A percentile compares a stretch with the other conserved stretches of the same genome.
Evolutionary conservation across 257 asterid species (phyloP).

Genomic region (Solanum virginianum): DNA sequence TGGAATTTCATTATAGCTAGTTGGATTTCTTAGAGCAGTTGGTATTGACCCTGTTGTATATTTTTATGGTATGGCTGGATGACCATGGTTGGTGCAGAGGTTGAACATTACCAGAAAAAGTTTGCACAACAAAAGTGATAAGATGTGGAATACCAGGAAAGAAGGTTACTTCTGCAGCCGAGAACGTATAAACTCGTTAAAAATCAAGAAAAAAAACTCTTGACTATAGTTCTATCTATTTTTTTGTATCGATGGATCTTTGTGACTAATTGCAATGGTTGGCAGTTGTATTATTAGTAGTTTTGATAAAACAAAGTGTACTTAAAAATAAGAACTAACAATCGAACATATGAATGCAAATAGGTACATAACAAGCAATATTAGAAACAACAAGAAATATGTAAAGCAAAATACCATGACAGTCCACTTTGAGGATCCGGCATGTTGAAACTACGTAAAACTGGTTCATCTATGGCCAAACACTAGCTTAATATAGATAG

Average conservation of each 20-base stretch:
- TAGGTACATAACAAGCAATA: too few relatives aligned
- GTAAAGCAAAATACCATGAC: slow-evolving; percentile 48
- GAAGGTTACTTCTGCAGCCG: background rate
- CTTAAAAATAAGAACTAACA: too few relatives aligned
- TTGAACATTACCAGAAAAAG: background rate
- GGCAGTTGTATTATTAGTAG: background rate
- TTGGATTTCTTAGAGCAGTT: background rate
- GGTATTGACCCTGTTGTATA: background rate
- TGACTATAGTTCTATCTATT: too few relatives aligned
- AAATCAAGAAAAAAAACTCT: too few relatives aligned
- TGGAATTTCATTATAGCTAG: background rate
- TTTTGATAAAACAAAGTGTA: too few relatives aligned
- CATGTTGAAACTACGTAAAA: background rate
- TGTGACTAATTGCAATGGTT: background rate
- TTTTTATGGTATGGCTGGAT: background rate
- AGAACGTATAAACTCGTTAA: too few relatives aligned
- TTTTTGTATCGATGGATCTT: too few relatives aligned
- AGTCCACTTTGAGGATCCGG: slow-evolving; percentile 87
- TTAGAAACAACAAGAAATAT: background rate
- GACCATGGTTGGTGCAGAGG: background rate
- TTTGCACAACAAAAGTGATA: background rate
- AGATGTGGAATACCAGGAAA: background rate
- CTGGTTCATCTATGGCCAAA: background rate
- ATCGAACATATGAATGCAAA: too few relatives aligned
- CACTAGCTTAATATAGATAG: background rate